Evolutionary conservation across 352 stramenopile species (phyloP), one percentile per base, ranked within the genome.

Genomic region (Phytophthora pini): DNA sequence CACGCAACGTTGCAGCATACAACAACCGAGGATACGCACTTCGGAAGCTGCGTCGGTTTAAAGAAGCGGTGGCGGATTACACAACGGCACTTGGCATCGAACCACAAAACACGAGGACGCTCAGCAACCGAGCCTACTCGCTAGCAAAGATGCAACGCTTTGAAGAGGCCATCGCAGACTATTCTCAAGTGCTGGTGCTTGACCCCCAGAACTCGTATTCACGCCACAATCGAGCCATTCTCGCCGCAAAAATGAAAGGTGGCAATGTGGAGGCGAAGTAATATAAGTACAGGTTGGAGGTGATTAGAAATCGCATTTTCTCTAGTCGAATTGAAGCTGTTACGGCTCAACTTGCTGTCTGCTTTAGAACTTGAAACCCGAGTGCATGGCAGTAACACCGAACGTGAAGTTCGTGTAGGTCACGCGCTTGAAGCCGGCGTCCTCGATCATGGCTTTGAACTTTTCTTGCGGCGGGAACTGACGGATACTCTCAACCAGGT

Each of bases 401-500:
- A 97, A 89, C 20, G 96, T 99, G 69, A 99, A 95, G 79, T 99
- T 99, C 51, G 88, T 95, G 80, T 99, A 99, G 29, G 87, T 88
- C 41, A 97, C 85, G 65, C 77, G 76, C 64, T 95, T 67, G 78
- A 99, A 99, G 38, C 97, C 97, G n/a, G 88, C 97, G 29, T 88
- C 71, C 51, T 95, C 76, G 65, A 99, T 98, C 87, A 98, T 97
- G 15, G 72, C 59, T 70, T 98, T 84, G 46, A 99, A 97, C 68
- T 97, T 86, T 13, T 99, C 89, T 77, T 99, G 97, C 36, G 91
- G 86, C n/a, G 97, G 97, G 77, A 99, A 99, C 73, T 99, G 97
- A 48, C 98, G 92, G 72, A 99, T 99, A 74, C 94, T 99, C 77
- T 99, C 98, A 11, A 99, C 98, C 22, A 99, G 65, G 73, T 99